Evolutionary conservation across 208 protist species (phyloP), one percentile per base, ranked within the genome.

Genomic region (Crithidia brevicula): DNA sequence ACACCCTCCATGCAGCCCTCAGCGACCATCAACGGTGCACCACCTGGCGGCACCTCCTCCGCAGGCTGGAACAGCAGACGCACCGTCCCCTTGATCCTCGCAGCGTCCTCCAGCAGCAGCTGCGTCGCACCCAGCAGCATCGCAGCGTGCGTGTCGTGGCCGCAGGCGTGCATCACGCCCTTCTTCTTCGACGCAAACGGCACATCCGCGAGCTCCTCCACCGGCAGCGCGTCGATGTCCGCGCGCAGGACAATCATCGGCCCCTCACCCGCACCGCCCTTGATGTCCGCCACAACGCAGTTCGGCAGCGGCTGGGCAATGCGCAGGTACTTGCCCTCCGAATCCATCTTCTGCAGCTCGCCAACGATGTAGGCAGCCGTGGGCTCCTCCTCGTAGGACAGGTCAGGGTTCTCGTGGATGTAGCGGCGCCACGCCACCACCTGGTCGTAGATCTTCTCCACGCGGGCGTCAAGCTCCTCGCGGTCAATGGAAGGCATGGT

Each of bases 51-150:
- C 47, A 83, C 69, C 72, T 91, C 85, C 76, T 91, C 85, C 8
- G 85, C 85, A 57, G 77, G 85, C 74, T 91, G 85, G 59, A 91
- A 91, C 42, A 91, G 71, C 66, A 91, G 85, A n/a, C 85, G 85
- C 51, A 91, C 82, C 15, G 82, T 84, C 58, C 85, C 85, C 15
- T 74, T 56, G 68, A 91, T 82, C 58, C 62, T 52, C 40, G 66
- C 72, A 40, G 67, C 69, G 43, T 83, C 68, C 52, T 74, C 70
- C 43, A 77, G 69, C 40, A 87, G 76, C 57, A 88, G 68, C 74
- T 82, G 74, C 27, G 76, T 68, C 25, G 85, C 81, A 25, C 78
- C 80, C 40, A 87, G 69, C 60, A 91, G 81, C 72, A 84, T 83
- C 40, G 84, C 84, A 16, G 80, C 77, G 65, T 89, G 84, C 27